Evolutionary conservation across 805 yeast species (phyloP).

Genomic region (Pichia phayaonensis): DNA sequence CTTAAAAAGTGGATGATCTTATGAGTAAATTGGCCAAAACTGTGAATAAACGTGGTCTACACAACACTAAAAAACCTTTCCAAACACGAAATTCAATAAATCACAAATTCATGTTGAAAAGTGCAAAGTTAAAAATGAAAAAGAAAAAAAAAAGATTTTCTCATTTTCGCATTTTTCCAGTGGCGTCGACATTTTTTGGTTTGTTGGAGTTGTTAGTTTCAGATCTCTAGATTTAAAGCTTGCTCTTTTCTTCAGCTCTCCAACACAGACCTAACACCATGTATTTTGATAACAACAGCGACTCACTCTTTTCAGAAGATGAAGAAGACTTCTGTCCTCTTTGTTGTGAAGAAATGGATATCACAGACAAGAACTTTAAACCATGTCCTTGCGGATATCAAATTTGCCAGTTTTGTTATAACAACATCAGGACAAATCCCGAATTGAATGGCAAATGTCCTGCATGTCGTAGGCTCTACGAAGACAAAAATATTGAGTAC

Average conservation of each 20-base stretch:
- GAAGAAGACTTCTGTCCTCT: slow-evolving; percentile 85
- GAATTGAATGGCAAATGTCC: slow-evolving; percentile 96
- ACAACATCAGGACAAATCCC: slow-evolving; percentile 91
- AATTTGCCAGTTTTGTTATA: slow-evolving; percentile 96
- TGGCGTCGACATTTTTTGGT: neutral
- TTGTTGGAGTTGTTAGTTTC: neutral
- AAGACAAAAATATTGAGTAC: slow-evolving; percentile 88
- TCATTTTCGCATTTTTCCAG: neutral
- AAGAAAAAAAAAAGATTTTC: neutral
- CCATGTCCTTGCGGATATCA: slow-evolving; percentile 99
- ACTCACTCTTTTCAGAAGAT: slow-evolving; percentile 56
- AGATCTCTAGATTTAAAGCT: neutral
- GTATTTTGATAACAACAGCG: slow-evolving; percentile 28
- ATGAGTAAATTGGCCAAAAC: neutral
- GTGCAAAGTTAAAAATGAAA: neutral
- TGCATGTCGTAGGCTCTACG: slow-evolving; percentile 91
- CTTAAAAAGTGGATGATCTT: neutral
- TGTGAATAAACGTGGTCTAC: too few species aligned
- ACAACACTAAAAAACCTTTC: neutral
- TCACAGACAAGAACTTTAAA: slow-evolving; percentile 89
- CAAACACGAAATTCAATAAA: neutral
- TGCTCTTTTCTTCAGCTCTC: too few species aligned
- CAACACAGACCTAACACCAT: neutral
- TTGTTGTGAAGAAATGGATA: slow-evolving; percentile 97
- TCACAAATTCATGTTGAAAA: neutral